Evolutionary conservation across 2,329 filamentous ascomycete species (phyloP), one percentile per base, ranked within the genome.

Genomic region (Colletotrichum viniferum): DNA sequence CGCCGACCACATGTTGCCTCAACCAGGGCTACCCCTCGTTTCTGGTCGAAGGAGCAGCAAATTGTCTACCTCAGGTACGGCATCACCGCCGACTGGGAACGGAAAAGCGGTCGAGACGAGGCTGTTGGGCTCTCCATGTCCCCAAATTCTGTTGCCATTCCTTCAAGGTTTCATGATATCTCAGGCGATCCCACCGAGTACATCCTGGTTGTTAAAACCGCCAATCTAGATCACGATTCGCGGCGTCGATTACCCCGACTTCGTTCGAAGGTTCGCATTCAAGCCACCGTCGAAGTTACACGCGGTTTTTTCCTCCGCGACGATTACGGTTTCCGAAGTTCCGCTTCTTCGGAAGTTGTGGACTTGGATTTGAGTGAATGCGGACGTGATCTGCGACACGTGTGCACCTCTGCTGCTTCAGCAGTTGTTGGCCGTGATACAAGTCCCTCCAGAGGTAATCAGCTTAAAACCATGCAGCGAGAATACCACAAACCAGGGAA

Each of bases 301-400:
- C n/a, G n/a, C n/a, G n/a, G 43, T 1, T 0, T 21, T 48, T 1
- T n/a, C 5, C 43, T 48, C 2, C 1, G 0, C 2, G 43, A 48
- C 2, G 43, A 21, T n/a, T 21, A 48, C 43, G 43, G 1, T 21
- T 48, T 0, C 43, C 0, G 5, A 0, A 21, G 43, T 3, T 48
- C 38, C 38, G 1, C 38, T 43, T n/a, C 1, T 18, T 12, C 38
- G 4, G 9, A 5, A 9, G 4, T 9, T 43, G 8, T 48, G n/a
- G 43, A 48, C 43, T 48, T 48, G 5, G 43, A 48, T 21, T 21
- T 21, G 4, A 48, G 43, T 13, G 10, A 48, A 4, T 48, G 43
- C 18, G n/a, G 18, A 48, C 43, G 43, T 48, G 18, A 4, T 48
- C 1, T 48, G 18, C 43, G n/a, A 0, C 0, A 48, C 10, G 6